Evolutionary conservation across 2,329 filamentous ascomycete species (phyloP), one percentile per base, ranked within the genome.

Genomic region (Aspergillus cejpii): DNA sequence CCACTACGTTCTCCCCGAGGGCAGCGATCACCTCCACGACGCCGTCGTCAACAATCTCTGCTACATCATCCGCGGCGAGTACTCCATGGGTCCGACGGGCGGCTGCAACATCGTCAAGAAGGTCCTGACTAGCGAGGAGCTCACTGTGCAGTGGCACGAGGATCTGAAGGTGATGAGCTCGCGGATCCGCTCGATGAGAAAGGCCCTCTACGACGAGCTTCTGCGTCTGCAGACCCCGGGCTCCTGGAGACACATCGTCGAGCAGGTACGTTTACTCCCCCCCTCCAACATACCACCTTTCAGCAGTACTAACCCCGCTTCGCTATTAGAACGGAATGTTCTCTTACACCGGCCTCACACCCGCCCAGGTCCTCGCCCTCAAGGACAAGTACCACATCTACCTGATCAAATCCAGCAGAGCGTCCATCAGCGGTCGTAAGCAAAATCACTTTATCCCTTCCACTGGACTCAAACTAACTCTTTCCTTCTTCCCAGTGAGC

Each of bases 201-300:
- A 81, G 62, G 81, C 79, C 3, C 74, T 97, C 50, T 81, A 88
- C 49, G 71, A 74, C 43, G 90, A 91, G 73, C 80, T 97, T 7
- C 87, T 94, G 68, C 80, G 84, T 61, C 76, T 94, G 43, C 79
- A 80, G 43, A 95, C 91, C 0, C 91, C 91, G 0, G 91, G 91
- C 28, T 86, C 81, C n/a, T 97, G 92, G 91, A 89, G 91, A 66
- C 91, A 97, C 73, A 94, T 97, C 65, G 92, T 90, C 38, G 87
- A 95, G 60, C 91, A 97, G 78, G 95, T 96, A 56, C n/a, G n/a
- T 43, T 47, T 7, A 10, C 29, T 21, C 19, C 12, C 23, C 15
- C 8, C 28, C 14, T 39, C 17, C 15, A 33, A 5, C 12, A 15
- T 24, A 3, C 3, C 8, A n/a, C 5, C 31, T 2, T 14, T 11